Evolutionary conservation across 2,329 filamentous ascomycete genomes (phyloP), one percentile per base, ranked within the genome.

Genomic region (Pseudogymnoascus pannorum): DNA sequence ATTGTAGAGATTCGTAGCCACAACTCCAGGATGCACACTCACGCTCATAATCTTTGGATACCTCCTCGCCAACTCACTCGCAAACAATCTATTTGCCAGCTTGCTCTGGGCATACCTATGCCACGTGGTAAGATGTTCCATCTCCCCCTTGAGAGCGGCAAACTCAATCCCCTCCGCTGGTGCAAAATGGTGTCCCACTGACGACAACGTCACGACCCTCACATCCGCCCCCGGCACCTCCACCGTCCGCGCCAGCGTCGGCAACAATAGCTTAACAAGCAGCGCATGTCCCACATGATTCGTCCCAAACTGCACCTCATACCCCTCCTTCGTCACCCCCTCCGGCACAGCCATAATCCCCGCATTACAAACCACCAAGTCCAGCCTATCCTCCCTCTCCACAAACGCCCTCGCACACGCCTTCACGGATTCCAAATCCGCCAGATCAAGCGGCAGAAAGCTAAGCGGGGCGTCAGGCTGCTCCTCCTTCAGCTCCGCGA

Each of bases 61-160:
- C 2, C 71, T 72, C 35, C 68, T 64, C 3, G 77, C 74, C 7
- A 81, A 65, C 60, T 77, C 73, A 5, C 69, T 67, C 3, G 75
- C 72, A 65, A 76, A 79, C 2, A 80, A 67, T 4, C 80, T 64
- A 64, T 80, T 78, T 0, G 80, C 79, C 3, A 81, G 68, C 67
- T 81, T 82, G 62, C 73, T 75, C 63, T 79, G 76, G 0, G 76
- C 78, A 64, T 78, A 78, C 11, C 73, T 69, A 4, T 62, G 60
- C 68, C 73, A 75, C n/a, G 60, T 60, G 4, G 61, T 58, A 2
- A 54, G 14, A 3, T 36, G 16, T 2, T 9, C 31, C 36, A 38
- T 36, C 14, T 20, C 26, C 7, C 57, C 12, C 59, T 70, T 71
- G 26, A 72, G 64, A 14, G 68, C 64, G 18, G 69, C 64, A 33